Base-by-base conservation (phyloP, 192 early-diverging fungal species). In the Coemansia sp. region DNA sequence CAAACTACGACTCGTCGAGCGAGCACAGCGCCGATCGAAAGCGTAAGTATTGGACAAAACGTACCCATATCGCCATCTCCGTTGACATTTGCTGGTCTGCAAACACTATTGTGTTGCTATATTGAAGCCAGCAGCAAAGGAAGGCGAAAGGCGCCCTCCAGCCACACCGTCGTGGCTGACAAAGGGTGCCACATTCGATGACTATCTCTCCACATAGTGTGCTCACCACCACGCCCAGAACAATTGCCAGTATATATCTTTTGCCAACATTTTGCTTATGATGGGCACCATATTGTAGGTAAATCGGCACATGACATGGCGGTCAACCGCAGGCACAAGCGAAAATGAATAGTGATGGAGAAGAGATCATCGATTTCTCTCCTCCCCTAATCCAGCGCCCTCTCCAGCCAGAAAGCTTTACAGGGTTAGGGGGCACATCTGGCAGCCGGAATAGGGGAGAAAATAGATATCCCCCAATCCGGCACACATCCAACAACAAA, bases 1-100 rank as follows among this genome's bases (percentile, higher is more conserved):
- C 67, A 37, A 66, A 52, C 58, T 79, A 74, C 52, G 77, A 80
- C 49, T 76, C 74, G 72, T 71, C 72, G 51, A 80, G 77, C 76
- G 67, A 72, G 66, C 63, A 66, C 61, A 71, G 72, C 66, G 58
- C 61, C 28, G 64, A 68, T 55, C 71, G 71, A 40, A 74, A 63
- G 59, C 77, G 68, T 67, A 72, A 62, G 71, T 57, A 20, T 18
- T 53, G 26, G 15, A 21, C 52, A 28, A 49, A n/a, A 49, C 42
- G 6, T 18, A 6, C 18, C 8, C n/a, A 46, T 46, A 15, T 20
- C 13, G 48, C 48, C 48, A 51, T 23, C 39, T 4, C 39, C 39
- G 16, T 40, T 40, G 9, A 1, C 39, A 13, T 37, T 37, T 37
- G 35, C 12, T 37, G 7, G 9, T 26, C 2, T 51, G 23, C 48